Evolutionary conservation across 306 rosid genomes (phyloP).

Genomic region (Glycine tomentella): DNA sequence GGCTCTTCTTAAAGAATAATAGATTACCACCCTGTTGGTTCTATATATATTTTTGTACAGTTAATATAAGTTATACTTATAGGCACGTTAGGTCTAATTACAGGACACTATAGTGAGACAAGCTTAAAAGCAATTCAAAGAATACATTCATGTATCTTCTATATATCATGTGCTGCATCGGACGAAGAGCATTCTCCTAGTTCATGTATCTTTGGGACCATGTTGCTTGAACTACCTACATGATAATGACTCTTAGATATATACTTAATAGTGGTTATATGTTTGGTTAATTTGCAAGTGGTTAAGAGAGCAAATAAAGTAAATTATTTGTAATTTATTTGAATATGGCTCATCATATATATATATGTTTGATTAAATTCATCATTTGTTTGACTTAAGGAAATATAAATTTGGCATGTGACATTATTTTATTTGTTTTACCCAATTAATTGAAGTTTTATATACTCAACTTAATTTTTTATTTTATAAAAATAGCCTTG

Average conservation of each 20-base stretch:
- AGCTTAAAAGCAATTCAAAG: constrained; percentile 34
- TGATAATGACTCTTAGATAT: constrained; percentile 31
- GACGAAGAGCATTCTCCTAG: no score
- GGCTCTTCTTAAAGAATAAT: constrained; percentile 21
- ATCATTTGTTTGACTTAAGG: background rate
- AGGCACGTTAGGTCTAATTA: constrained; percentile 35
- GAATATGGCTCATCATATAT: background rate
- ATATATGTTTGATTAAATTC: background rate
- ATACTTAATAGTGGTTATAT: background rate
- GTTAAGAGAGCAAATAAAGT: background rate
- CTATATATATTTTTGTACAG: constrained; percentile 30
- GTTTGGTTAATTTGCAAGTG: background rate
- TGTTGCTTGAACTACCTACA: constrained; percentile 42
- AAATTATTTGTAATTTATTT: background rate
- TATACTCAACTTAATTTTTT: no score
- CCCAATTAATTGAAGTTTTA: no score
- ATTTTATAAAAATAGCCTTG: no score
- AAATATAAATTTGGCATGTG: no score
- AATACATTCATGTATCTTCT: background rate
- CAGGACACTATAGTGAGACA: constrained; percentile 51
- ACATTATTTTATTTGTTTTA: no score
- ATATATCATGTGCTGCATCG: constrained; percentile 15
- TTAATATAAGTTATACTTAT: constrained; percentile 21
- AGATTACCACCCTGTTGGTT: background rate
- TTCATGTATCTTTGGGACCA: constrained; percentile 4